Evolutionary conservation across 352 stramenopile species (phyloP), one percentile per base, ranked within the genome.

Genomic region (Pythium coloratum): DNA sequence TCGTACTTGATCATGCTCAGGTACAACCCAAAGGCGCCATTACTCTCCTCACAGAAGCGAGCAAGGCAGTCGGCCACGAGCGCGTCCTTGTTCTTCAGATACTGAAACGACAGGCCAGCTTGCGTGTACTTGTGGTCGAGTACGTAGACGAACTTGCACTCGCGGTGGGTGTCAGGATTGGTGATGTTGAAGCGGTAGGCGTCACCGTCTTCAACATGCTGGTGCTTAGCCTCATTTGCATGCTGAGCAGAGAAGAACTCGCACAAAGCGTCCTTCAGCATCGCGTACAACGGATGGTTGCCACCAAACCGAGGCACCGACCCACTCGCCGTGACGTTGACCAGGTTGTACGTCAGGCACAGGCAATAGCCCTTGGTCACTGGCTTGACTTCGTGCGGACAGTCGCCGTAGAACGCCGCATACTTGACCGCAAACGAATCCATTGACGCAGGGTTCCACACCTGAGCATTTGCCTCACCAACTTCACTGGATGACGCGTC

Each of bases 331-430:
- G 9, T 13, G 6, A 51, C 55, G 1, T 49, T 55, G 2, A 72
- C 56, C 6, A 73, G 34, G 49, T 73, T 69, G 49, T 69, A 73
- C 2, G 61, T 69, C 2, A 73, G 26, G 38, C 61, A 69, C 20
- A 73, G 40, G 0, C 61, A 61, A 24, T 66, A 65, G 0, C 67
- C 67, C 5, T 47, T 58, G 6, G 47, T 66, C 49, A 73, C 58
- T 6, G 55, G 34, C 26, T 66, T 50, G 20, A 73, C 49, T 33
- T 69, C 67, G 20, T 66, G 67, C n/a, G 26, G 55, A 49, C 67
- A 73, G 34, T 73, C 61, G 6, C 38, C 50, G 24, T 69, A 73
- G 49, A 73, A 73, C 1, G 67, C 67, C 12, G 55, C 57, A 32
- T 55, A 73, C 61, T 73, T 73, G 7, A 73, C 28, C 8, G 6